Conservation (phyloP, 2,329 filamentous ascomycete species). For the Drechslera avenae region DNA sequence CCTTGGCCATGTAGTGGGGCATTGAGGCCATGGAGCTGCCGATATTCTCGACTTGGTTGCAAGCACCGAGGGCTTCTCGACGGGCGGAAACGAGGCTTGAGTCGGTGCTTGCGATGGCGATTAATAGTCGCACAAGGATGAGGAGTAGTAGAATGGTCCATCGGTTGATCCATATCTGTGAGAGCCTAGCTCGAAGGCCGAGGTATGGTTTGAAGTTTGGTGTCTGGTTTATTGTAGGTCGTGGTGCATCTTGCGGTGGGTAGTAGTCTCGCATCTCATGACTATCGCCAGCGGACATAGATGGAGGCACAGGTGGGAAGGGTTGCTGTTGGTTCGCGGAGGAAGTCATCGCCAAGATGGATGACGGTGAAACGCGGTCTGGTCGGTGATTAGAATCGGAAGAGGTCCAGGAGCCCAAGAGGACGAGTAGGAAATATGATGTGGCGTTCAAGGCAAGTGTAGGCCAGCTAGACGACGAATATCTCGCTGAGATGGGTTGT, state of each 20-base stretch:
- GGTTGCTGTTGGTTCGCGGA: slow-evolving; percentile 59
- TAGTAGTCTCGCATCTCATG: slow-evolving; percentile 67
- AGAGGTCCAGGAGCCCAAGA: slow-evolving; percentile 3
- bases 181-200: slow-evolving; percentile 83
- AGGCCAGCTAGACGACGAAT: slow-evolving; percentile 25
- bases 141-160: slow-evolving; percentile 92
- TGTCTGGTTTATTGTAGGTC: slow-evolving; percentile 65
- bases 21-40: slow-evolving; percentile 97
- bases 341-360: slow-evolving; percentile 51
- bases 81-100: slow-evolving; percentile 77
- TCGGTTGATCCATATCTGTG: slow-evolving; percentile 95
- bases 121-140: slow-evolving; percentile 78
- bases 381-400: slow-evolving; percentile 37
- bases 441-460: slow-evolving; percentile 9
- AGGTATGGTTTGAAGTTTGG: slow-evolving; percentile 86
- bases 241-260: slow-evolving; percentile 60
- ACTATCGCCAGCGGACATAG: slow-evolving; percentile 62
- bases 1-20: slow-evolving; percentile 90
- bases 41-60: slow-evolving; percentile 87
- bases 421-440: neutral
- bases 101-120: slow-evolving; percentile 75
- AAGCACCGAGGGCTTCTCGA: slow-evolving; percentile 82
- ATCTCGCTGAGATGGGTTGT: slow-evolving; percentile 41
- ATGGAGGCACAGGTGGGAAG: slow-evolving; percentile 62
- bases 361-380: slow-evolving; percentile 42